Base-by-base conservation (phyloP, 768 basidiomycete genomes). In the Collybia mongolica region DNA sequence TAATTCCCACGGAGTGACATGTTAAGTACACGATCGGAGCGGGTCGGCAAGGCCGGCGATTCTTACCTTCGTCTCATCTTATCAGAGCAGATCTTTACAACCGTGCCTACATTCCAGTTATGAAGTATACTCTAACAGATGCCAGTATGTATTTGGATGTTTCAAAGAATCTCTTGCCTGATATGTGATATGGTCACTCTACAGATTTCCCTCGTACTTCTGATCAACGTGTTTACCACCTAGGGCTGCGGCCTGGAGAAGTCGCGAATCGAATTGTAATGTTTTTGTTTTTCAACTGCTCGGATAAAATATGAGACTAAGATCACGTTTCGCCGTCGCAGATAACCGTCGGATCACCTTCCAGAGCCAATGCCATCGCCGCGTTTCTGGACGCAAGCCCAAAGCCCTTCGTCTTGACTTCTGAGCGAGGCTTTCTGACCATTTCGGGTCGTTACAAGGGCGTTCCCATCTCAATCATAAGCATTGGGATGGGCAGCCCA, bases 401-500 rank as follows among this genome's bases (percentile, higher is more conserved):
- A 1, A 69, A 71, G 49, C 78, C 79, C 0, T 89, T 91, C 65
- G 76, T 75, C 49, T 65, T 89, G 42, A 71, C 72, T 19, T 88
- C 86, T 15, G 89, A 90, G 58, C 77, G 90, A 42, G 88, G 89
- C 2, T 93, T 90, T 65, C 65, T 82, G 52, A 88, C 84, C 3
- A 77, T 88, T 44, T 88, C 87, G 4, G 88, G 87, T 9, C 73
- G 77, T 28, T 88, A 82, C 65, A 74, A 73, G 39, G 79, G 78
- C 41, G 65, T 76, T 14, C 87, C 88, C 6, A 65, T 92, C 23
- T 87, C 84, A 5, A 79, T 92, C 36, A 72, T 90, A 37, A 86
- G 85, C 55, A 90, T 91, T 48, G 90, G 90, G 11, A 93, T 92
- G 90, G 90, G 90, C 17, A 74, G 70, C 52, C 80, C 89, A 0